Evolutionary conservation across 306 rosid genomes (phyloP), one percentile per base, ranked within the genome.

Genomic region (Datisca glomerata): DNA sequence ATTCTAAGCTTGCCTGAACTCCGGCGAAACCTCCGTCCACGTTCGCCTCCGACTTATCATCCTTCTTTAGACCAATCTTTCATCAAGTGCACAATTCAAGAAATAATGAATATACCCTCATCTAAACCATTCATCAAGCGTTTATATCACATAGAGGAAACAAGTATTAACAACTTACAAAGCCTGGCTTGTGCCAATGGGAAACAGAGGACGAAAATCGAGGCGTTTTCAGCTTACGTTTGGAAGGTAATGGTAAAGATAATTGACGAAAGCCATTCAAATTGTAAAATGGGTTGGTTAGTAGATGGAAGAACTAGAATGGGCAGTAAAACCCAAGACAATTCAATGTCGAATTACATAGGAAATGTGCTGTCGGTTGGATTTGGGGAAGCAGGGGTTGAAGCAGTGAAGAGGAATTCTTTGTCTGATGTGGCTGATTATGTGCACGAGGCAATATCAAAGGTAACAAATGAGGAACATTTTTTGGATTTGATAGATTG

Each of bases 201-300:
- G 0, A 41, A 33, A 18, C 56, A 51, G 50, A 70, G 85, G 47
- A 79, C 96, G 46, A 82, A 79, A 51, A 71, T 86, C 19, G 96
- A 82, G 37, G 87, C 96, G 12, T 77, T 86, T 53, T 86, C 94
- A 0, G 87, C 87, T 6, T 71, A 86, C 47, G 67, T 82, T 14
- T 86, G 94, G 94, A 79, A 76, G 59, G 48, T 24, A 25, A 69
- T 87, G 93, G 67, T 57, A 12, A 43, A 33, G 0, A 61, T 78
- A 34, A 41, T 74, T 34, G 81, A 65, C 38, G 34, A 63, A 44
- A 64, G 29, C 18, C 43, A 58, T 51, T 31, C 65, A 12, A 71
- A 3, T 13, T 76, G 85, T 65, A 87, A 62, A 70, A 82, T 82
- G 94, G 97, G 94, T 22, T 76, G 97, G 97, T 48, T 82, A 15